Evolutionary conservation across 2,329 filamentous ascomycete genomes (phyloP).

Genomic region (Pseudogymnoascus sp.): DNA sequence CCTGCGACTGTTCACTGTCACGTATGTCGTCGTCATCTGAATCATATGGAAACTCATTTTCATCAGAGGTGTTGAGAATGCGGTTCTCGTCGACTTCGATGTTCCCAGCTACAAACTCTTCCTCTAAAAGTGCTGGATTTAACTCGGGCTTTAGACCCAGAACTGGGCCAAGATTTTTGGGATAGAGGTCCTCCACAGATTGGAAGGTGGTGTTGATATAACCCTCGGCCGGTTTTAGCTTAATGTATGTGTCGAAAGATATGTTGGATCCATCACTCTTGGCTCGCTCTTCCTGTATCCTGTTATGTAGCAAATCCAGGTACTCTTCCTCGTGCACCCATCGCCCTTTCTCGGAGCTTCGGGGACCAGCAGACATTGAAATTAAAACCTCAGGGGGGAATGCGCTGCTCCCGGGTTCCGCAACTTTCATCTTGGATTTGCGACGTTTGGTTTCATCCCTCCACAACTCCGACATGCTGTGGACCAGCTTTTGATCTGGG

Average conservation of each 20-base stretch:
- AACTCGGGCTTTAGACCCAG: slow-evolving; percentile 31
- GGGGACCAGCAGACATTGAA: slow-evolving; percentile 79
- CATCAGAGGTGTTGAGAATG: slow-evolving; percentile 38
- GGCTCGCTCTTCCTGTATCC: slow-evolving; percentile 58
- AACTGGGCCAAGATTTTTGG: slow-evolving; percentile 50
- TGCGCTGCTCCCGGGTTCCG: slow-evolving; percentile 60
- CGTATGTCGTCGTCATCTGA: slow-evolving; percentile 45
- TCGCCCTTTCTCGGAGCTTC: slow-evolving; percentile 62
- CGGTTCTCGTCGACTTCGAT: slow-evolving; percentile 56
- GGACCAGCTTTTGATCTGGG: slow-evolving; percentile 71
- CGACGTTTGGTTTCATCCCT: slow-evolving; percentile 77
- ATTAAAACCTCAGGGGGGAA: slow-evolving; percentile 76
- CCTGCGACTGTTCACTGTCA: slow-evolving; percentile 27
- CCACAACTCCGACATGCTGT: slow-evolving; percentile 93
- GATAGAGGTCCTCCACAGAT: slow-evolving; percentile 82
- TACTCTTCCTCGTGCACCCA: slow-evolving; percentile 95
- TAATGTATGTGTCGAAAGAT: slow-evolving; percentile 61
- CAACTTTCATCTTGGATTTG: slow-evolving; percentile 61
- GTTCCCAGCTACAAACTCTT: slow-evolving; percentile 10
- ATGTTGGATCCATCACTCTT: slow-evolving; percentile 38
- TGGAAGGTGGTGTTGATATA: slow-evolving; percentile 69
- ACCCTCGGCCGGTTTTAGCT: slow-evolving; percentile 44
- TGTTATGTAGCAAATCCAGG: slow-evolving; percentile 52
- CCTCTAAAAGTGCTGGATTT: slow-evolving; percentile 17
- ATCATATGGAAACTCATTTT: slow-evolving; percentile 44